Percentiles rank a stretch among this genome's conserved stretches.
These are phyloP conservation scores for Medicago ruthenica DNA, from an alignment of 306 rosid genomes.

Conservation along the genomic window DNA sequence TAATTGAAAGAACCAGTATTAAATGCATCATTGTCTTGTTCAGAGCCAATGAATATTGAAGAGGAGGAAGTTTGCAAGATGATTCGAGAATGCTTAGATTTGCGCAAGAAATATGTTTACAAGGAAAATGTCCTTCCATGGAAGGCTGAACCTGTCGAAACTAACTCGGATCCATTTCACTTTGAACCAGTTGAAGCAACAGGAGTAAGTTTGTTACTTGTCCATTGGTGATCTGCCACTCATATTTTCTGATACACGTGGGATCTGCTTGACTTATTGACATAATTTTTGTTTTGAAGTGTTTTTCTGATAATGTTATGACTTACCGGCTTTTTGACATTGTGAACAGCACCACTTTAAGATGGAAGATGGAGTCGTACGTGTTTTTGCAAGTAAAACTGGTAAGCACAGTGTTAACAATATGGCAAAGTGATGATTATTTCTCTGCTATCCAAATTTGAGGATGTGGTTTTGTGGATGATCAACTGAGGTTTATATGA, in stretches of 20 bases:
- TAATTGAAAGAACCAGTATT: slow-evolving; percentile 10
- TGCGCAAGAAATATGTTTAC: slow-evolving; percentile 59
- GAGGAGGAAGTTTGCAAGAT: slow-evolving; percentile 60
- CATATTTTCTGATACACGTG: slow-evolving; percentile 21
- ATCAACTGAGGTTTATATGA: slow-evolving; percentile 38
- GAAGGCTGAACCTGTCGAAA: slow-evolving; percentile 47
- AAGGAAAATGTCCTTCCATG: slow-evolving; percentile 51
- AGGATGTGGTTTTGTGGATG: slow-evolving; percentile 21
- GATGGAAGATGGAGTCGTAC: slow-evolving; percentile 81
- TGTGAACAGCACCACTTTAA: slow-evolving; percentile 66
- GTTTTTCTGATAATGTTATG: slow-evolving; percentile 31
- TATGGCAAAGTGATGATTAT: slow-evolving; percentile 14
- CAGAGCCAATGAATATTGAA: slow-evolving; percentile 52
- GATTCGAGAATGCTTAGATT: slow-evolving; percentile 56
- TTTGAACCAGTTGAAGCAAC: slow-evolving; percentile 57
- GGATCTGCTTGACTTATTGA: slow-evolving; percentile 30
- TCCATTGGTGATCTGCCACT: slow-evolving; percentile 33
- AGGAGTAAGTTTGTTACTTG: slow-evolving; percentile 47
- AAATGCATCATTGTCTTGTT: slow-evolving; percentile 37
- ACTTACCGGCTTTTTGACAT: slow-evolving; percentile 35
- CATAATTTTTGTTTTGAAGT: slow-evolving; percentile 27
- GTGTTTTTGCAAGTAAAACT: slow-evolving; percentile 68
- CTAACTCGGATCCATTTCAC: slow-evolving; percentile 53
- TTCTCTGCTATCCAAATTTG: slow-evolving; percentile 17
- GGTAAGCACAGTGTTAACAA: slow-evolving; percentile 52